Evolutionary conservation across 2,329 filamentous ascomycete genomes (phyloP), one percentile per base, ranked within the genome.

Genomic region (Colletotrichum neosansevieriae): DNA sequence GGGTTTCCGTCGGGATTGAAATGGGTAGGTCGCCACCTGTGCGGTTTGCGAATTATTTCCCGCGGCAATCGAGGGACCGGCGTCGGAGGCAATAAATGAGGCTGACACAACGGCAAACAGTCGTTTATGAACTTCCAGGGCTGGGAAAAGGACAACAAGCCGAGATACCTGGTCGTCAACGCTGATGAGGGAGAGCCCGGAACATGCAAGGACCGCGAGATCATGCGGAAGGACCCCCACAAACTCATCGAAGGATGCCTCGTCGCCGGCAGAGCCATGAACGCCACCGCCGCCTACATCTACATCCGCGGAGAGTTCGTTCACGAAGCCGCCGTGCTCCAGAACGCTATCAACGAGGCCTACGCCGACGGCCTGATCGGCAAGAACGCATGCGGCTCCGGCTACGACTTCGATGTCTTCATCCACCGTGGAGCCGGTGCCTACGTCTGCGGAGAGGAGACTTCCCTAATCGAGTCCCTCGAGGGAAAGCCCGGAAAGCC

Each of bases 71-170:
- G 51, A 58, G 50, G 62, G 66, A 67, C 56, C 38, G 50, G 42
- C 17, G n/a, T 24, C 34, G 17, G 38, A 38, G 21, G 58, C 29
- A 44, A 44, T 19, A 47, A 58, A 44, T 63, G 54, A 67, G 50
- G 53, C 53, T 32, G 21, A 32, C 50, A 17, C 32, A 38, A 19
- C 34, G 58, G 40, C 49, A 68, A 71, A 19, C 36, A 97, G 94
- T 98, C 94, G 57, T 99, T 99, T 83, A 99, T 99, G 96, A 99
- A 99, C 87, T 94, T 95, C 87, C 98, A 98, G 84, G 96, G 94
- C 76, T 99, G 96, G 96, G 95, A 99, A 77, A 97, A 99, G 84
- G 96, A 98, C 80, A 92, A 82, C 75, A 97, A 97, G 83, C 96
- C 96, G 73, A 91, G 96, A 77, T 99, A 99, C 79, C 86, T 99